Percentiles rank a stretch among this genome's conserved stretches.
phyloP scores from a whole-genome alignment of 371 early-diverging fungal genomes.

The Conidiobolus incongruus region DNA sequence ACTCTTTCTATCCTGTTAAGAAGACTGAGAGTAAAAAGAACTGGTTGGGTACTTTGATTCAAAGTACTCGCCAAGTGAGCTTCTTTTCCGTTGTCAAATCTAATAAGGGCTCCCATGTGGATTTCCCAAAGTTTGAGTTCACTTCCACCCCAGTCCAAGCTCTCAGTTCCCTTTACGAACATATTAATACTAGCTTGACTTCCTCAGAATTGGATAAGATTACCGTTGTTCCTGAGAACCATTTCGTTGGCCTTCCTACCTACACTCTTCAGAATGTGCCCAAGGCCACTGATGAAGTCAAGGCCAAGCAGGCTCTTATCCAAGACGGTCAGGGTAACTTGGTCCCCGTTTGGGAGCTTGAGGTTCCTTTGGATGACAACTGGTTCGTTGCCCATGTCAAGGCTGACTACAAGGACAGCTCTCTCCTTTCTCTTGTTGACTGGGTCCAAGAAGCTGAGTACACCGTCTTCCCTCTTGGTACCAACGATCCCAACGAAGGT shows the following conservation, averaged over 20 bases:
- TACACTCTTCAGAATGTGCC: conserved; percentile 24
- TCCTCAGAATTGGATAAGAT: conserved; percentile 6
- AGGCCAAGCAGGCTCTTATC: conserved; percentile 24
- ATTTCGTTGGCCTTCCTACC: conserved; percentile 7
- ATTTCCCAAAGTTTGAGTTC: background rate
- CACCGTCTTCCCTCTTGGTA: conserved; percentile 69
- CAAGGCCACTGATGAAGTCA: conserved; percentile 24
- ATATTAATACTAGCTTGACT: conserved; percentile 9
- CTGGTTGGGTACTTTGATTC: too few relatives aligned
- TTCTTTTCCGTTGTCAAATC: conserved; percentile 7
- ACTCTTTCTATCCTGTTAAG: conserved; percentile 27
- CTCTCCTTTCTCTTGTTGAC: conserved; percentile 51
- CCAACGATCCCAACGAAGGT: conserved; percentile 60
- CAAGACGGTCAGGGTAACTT: conserved; percentile 8
- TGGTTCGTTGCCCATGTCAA: conserved; percentile 77
- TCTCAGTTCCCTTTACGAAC: conserved; percentile 11
- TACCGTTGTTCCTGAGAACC: conserved; percentile 4
- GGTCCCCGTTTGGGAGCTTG: conserved; percentile 59
- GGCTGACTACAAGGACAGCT: conserved; percentile 26
- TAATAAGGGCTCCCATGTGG: background rate
- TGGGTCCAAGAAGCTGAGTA: conserved; percentile 66
- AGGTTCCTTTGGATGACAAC: conserved; percentile 68
- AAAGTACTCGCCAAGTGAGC: conserved; percentile 7
- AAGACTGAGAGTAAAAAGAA: too few relatives aligned
- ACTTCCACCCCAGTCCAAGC: conserved; percentile 13